These are phyloP conservation scores for Aspergillus sp. DNA, from an alignment of 2,329 filamentous ascomycete genomes.

Conservation along the genomic window DNA sequence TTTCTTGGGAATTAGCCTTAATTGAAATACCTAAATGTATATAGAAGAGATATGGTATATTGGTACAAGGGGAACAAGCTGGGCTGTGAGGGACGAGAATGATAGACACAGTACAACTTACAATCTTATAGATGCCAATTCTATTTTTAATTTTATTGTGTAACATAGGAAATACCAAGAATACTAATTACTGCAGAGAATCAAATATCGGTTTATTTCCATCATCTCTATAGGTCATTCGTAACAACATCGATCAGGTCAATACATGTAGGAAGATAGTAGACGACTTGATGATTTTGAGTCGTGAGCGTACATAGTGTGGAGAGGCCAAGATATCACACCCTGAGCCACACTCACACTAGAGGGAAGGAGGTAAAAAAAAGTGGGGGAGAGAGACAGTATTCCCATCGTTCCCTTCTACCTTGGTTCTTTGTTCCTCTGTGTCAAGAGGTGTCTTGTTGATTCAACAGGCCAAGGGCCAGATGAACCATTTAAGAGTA, in stretches of 20 bases:
- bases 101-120: background rate
- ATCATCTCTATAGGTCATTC: slow-evolving; percentile 43
- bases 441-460: background rate
- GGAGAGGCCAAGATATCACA: background rate
- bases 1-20: background rate
- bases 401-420: background rate
- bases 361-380: slow-evolving; percentile 2
- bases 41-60: background rate
- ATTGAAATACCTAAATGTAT: background rate
- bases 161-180: background rate
- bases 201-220: slow-evolving; percentile 24
- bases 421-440: background rate
- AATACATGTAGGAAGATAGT: slow-evolving; percentile 17
- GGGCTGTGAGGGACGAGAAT: background rate
- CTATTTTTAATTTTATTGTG: background rate
- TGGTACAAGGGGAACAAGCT: background rate
- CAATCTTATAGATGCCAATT: background rate
- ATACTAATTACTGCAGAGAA: background rate
- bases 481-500: slow-evolving; percentile 2
- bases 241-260: slow-evolving; percentile 40
- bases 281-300: slow-evolving; percentile 16
- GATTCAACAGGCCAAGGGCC: background rate
- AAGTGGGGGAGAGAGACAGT: background rate
- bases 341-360: background rate
- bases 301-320: slow-evolving; percentile 1